phyloP scores from a whole-genome alignment of 805 yeast species.

The Kregervanrija delftensis region DNA sequence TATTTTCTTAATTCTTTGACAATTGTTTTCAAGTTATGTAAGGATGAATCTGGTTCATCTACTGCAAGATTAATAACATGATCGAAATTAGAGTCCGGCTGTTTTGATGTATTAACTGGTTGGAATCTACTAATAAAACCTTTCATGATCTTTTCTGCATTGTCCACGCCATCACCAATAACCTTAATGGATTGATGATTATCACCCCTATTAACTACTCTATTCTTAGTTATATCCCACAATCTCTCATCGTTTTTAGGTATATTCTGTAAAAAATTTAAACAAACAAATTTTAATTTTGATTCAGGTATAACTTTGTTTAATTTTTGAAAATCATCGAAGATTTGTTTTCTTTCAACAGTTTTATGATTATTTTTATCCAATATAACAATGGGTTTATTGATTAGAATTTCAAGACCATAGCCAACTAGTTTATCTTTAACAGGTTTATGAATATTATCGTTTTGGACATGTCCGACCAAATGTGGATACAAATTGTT shows the following conservation, averaged over 20 bases:
- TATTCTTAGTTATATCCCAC: conserved; percentile 45
- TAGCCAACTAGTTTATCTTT: conserved; percentile 41
- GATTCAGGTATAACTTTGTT: conserved; percentile 38
- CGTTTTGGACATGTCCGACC: conserved; percentile 81
- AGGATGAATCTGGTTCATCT: conserved; percentile 34
- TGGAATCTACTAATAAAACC: conserved; percentile 71
- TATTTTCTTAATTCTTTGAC: conserved; percentile 29
- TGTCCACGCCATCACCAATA: conserved; percentile 35
- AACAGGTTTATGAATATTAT: conserved; percentile 50
- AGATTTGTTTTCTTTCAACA: conserved; percentile 62
- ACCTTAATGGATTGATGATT: conserved; percentile 79
- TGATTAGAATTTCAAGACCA: conserved; percentile 36
- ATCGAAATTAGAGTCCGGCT: conserved; percentile 69
- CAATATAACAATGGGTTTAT: conserved; percentile 49
- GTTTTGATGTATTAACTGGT: conserved; percentile 35
- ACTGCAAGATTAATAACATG: conserved; percentile 52
- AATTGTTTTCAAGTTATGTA: conserved; percentile 41
- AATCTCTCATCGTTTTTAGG: conserved; percentile 24
- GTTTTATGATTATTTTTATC: conserved; percentile 80
- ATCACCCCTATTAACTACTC: conserved; percentile 72
- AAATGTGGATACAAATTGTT: conserved; percentile 40
- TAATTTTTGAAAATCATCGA: conserved; percentile 41
- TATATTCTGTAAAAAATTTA: conserved; percentile 50
- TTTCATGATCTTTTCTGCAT: conserved; percentile 57
- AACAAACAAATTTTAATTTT: conserved; percentile 53